Evolutionary conservation across 2,329 filamentous ascomycete species (phyloP).

Genomic region (Pezicula carpinea): DNA sequence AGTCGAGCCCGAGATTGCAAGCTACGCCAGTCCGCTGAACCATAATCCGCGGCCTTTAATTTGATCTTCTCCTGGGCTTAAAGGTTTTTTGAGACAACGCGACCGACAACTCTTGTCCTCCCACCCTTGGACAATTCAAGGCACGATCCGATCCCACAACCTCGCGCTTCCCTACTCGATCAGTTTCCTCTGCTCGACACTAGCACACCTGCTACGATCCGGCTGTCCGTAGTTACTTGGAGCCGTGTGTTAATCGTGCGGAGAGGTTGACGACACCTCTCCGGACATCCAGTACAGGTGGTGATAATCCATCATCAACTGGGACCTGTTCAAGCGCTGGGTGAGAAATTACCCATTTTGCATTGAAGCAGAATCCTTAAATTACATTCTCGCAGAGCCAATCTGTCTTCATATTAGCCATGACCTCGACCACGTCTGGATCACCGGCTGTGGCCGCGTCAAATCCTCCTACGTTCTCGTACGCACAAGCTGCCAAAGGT

Average conservation of each 20-base stretch:
- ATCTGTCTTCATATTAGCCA: constrained; percentile 21
- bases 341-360: constrained; percentile 8
- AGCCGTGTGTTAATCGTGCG: constrained; percentile 24
- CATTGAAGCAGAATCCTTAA: constrained; percentile 7
- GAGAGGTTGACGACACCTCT: constrained; percentile 33
- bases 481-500: constrained; percentile 92
- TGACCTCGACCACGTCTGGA: constrained; percentile 36
- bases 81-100: constrained; percentile 3
- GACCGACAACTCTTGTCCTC: constrained; percentile 1
- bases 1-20: too few relatives aligned
- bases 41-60: too few relatives aligned
- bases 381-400: constrained; percentile 3
- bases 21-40: too few relatives aligned
- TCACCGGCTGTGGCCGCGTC: constrained; percentile 27
- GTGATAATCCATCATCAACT: constrained; percentile 19
- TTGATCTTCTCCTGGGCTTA: background rate
- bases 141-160: background rate
- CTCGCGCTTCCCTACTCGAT: background rate
- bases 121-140: background rate
- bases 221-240: constrained; percentile 13
- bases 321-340: constrained; percentile 11
- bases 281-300: constrained; percentile 29
- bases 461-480: constrained; percentile 68
- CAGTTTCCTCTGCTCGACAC: background rate
- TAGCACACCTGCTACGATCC: background rate